Base-by-base conservation (phyloP, 148 eudicot genomes). In the Silene latifolia region DNA sequence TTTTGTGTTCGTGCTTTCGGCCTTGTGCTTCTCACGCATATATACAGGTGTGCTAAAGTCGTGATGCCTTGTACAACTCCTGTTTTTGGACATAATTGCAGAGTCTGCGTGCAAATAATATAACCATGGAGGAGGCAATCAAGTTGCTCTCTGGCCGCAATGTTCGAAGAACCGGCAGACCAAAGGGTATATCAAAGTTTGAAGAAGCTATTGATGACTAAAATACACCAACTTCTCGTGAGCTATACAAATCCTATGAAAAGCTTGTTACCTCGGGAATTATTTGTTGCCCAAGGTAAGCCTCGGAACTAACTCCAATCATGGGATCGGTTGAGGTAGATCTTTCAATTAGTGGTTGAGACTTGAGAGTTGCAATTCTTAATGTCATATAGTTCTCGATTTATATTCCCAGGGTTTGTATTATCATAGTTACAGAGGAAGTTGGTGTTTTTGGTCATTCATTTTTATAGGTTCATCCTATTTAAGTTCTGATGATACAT, bases 91-190 rank as follows among this genome's bases (percentile, higher is more conserved):
- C 23, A 68, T 80, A 27, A 75, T 46, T 54, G 64, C 89, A 94
- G 98, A 80, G 81, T 74, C 1, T 86, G 73, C 85, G 79, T 62
- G 88, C 96, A 14, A 67, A 18, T 46, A 84, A 85, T 51, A 77
- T 94, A 58, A 86, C 85, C 65, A 69, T 94, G 72, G 89, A 87
- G 79, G 85, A 85, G 85, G 98, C 96, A 60, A 24, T 94, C 82
- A 73, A 84, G 82, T 77, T 91, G 68, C 85, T 94, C 67, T 17
- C 63, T 32, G 66, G 91, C 72, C 74, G 81, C 18, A 80, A 83
- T 27, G 93, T 86, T n/a, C 89, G 72, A 79, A 54, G 62, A 76
- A 69, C 80, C 75, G 97, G 98, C 21, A 86, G 93, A 67, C 92
- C 95, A n/a, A 88, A 88, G 89, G 84, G 83, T 57, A 70, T 69